Conservation (phyloP, 176 grass and related monocot genomes). For the Panicum miliaceum region DNA sequence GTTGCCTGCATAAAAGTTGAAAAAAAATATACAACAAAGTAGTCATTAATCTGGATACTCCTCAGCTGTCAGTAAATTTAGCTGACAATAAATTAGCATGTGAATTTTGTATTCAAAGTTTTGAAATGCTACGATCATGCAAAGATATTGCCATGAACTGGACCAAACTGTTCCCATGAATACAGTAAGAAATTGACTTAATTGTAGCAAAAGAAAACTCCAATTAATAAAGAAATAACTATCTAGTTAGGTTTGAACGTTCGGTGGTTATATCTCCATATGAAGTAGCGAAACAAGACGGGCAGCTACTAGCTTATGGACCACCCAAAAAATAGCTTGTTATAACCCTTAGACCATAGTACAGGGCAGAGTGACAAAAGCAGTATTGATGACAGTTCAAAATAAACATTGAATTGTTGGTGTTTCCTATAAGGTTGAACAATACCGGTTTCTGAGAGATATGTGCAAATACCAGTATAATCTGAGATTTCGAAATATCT, state of each 20-base stretch:
- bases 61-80: no score
- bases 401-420: neutral
- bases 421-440: neutral
- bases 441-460: neutral
- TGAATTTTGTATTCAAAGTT: neutral
- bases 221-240: neutral
- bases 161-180: slow-evolving; percentile 3
- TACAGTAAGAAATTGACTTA: neutral
- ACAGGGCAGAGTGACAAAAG: neutral
- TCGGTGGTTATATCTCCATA: neutral
- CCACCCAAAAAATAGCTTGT: neutral
- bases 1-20: slow-evolving; percentile 56
- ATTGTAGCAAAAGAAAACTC: neutral
- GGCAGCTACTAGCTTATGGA: neutral
- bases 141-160: neutral
- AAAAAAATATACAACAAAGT: neutral
- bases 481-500: slow-evolving; percentile 12
- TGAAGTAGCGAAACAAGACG: slow-evolving; percentile 24
- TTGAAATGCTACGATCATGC: neutral
- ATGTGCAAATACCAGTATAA: neutral
- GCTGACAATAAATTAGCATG: neutral
- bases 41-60: neutral
- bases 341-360: neutral
- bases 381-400: neutral
- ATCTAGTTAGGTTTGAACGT: neutral